Evolutionary conservation across 1,139 yeast genomes (phyloP).

Genomic region (Geotrichum restrictum): DNA sequence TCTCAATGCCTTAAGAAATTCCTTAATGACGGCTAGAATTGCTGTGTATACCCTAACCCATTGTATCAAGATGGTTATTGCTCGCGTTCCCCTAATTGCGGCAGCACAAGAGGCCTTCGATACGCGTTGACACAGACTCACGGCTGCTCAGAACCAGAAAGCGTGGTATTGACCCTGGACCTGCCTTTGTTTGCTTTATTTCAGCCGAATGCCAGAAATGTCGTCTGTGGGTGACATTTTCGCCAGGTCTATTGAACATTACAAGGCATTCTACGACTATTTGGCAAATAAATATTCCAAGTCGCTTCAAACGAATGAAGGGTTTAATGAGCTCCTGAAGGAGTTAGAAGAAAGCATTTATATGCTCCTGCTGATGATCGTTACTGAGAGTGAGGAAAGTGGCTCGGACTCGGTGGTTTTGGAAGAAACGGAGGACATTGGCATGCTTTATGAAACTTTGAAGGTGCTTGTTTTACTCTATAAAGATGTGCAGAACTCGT

Average conservation of each 20-base stretch:
- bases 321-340: conserved; percentile 2
- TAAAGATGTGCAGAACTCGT: neutral
- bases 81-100: no score
- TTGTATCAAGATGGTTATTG: no score
- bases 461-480: conserved; percentile 11
- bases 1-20: no score
- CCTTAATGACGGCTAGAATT: no score
- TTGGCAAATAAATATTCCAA: conserved; percentile 8
- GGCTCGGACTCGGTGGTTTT: conserved; percentile 11
- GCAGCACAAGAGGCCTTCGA: no score
- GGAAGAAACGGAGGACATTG: conserved; percentile 15
- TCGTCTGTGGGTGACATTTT: conserved; percentile 7
- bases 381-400: conserved; percentile 11
- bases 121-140: no score
- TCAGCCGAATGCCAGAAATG: conserved; percentile 9
- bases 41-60: no score
- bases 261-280: conserved; percentile 8
- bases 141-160: no score
- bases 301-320: neutral
- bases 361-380: conserved; percentile 7
- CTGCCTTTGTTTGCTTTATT: no score
- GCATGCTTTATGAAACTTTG: conserved; percentile 10
- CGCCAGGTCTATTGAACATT: conserved; percentile 10
- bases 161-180: no score
- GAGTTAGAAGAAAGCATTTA: conserved; percentile 12